Conservation (phyloP, 2,329 filamentous ascomycete species). For the Elsinoe australis region DNA sequence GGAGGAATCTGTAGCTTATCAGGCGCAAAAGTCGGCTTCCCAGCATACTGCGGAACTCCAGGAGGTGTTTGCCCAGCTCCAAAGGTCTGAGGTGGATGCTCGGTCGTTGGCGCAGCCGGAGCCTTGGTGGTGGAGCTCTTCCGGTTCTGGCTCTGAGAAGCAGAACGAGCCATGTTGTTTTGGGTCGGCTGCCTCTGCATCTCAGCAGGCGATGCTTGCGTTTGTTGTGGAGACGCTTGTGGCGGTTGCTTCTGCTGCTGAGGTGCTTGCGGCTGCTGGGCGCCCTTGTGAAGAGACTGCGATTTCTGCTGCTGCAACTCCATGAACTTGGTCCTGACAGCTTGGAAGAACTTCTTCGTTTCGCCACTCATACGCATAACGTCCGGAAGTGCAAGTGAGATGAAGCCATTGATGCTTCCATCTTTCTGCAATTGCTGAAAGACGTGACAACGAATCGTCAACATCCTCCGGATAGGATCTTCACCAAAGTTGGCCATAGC, state of each 20-base stretch:
- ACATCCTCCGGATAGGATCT: conserved; percentile 22
- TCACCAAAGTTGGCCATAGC: conserved; percentile 22
- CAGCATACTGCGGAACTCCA: conserved; percentile 50
- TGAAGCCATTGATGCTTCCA: conserved; percentile 25
- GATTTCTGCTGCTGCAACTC: conserved; percentile 21
- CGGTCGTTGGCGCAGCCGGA: conserved; percentile 43
- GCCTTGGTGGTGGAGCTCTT: conserved; percentile 28
- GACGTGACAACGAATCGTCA: conserved; percentile 25
- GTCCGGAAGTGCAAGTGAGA: conserved; percentile 25
- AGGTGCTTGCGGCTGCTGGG: conserved; percentile 17
- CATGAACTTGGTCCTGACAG: conserved; percentile 25
- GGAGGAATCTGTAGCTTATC: conserved; percentile 52
- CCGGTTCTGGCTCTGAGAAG: conserved; percentile 17
- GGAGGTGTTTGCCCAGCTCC: conserved; percentile 44
- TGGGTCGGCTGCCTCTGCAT: conserved; percentile 16
- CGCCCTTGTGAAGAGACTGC: conserved; percentile 18
- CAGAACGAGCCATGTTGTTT: conserved; percentile 16
- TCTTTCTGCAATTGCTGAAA: conserved; percentile 25
- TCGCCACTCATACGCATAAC: conserved; percentile 23
- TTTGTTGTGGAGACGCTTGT: conserved; percentile 20
- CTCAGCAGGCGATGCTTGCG: conserved; percentile 16
- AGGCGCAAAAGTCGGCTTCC: conserved; percentile 44
- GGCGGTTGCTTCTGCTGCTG: conserved; percentile 15
- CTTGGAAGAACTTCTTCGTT: conserved; percentile 24
- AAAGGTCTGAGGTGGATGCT: conserved; percentile 47